phyloP scores from a whole-genome alignment of 192 early-diverging fungal genomes.

The Backusella psychrophila region DNA sequence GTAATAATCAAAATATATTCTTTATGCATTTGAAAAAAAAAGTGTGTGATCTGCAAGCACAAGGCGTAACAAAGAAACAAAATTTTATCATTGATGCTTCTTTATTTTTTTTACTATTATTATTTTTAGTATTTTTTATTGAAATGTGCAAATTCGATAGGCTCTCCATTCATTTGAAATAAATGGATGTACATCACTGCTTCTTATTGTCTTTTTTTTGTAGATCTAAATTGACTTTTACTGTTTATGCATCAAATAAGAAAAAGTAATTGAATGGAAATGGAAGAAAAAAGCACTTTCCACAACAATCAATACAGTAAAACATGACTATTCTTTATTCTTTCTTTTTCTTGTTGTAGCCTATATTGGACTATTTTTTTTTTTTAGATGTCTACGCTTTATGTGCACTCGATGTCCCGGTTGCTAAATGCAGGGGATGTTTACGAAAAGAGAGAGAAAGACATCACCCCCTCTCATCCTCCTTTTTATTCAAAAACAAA shows the following conservation, averaged over 20 bases:
- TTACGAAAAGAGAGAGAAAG: background rate
- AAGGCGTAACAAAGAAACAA: background rate
- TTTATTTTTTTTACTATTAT: background rate
- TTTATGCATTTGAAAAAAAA: background rate
- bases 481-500: background rate
- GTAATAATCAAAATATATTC: background rate
- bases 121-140: background rate
- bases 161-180: background rate
- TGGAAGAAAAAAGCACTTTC: background rate
- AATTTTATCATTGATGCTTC: background rate
- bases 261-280: background rate
- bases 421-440: no score
- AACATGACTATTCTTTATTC: background rate
- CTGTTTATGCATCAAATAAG: background rate
- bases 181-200: background rate
- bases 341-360: no score
- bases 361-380: background rate
- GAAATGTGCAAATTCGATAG: background rate
- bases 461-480: background rate
- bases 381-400: background rate
- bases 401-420: background rate
- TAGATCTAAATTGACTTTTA: background rate
- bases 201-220: background rate
- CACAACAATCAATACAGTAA: background rate
- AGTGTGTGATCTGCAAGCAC: background rate